Evolutionary conservation across 192 early-diverging fungal genomes (phyloP), one percentile per base, ranked within the genome.

Genomic region (Phycomyces blakesleeanus): DNA sequence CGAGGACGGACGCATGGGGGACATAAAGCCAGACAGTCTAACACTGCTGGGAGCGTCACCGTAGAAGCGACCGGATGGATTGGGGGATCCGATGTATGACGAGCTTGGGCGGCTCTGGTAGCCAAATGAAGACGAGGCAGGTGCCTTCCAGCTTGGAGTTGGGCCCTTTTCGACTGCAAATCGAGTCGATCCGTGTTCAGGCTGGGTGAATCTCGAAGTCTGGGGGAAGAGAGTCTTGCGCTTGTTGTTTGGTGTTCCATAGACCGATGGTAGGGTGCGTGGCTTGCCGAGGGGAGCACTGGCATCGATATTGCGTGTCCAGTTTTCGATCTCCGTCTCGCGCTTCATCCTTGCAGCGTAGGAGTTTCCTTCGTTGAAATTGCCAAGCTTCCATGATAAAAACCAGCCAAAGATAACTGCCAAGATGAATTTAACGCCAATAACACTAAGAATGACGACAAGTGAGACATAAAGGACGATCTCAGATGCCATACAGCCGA

Each of bases 321-420:
- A 92, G 39, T 78, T 79, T 66, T 92, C 90, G 27, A 92, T 90
- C 67, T 87, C 83, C 11, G 76, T 78, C 47, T 81, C 81, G 57
- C 88, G 87, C 40, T 83, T 81, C 65, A 85, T 84, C 42, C 85
- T 82, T 37, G 83, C 87, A 42, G 86, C 82, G 38, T 88, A 87
- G 34, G 84, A 79, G 39, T 83, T 74, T 21, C 53, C 74, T 64
- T 83, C 74, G 47, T 83, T 84, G 27, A 94, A 83, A 56, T 86
- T 82, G 15, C 93, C 93, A 34, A 96, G 74, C 27, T 85, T 81
- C 76, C 85, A 85, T 12, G 87, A 85, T 57, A 93, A 75, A 54
- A 93, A 85, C 92, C 92, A 94, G 49, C 84, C 83, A 81, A 93
- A 94, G 51, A 84, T 79, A 20, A 92, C 68, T 0, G 93, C 91